Evolutionary conservation across 2,329 filamentous ascomycete genomes (phyloP).

Genomic region (Periconia sp.): DNA sequence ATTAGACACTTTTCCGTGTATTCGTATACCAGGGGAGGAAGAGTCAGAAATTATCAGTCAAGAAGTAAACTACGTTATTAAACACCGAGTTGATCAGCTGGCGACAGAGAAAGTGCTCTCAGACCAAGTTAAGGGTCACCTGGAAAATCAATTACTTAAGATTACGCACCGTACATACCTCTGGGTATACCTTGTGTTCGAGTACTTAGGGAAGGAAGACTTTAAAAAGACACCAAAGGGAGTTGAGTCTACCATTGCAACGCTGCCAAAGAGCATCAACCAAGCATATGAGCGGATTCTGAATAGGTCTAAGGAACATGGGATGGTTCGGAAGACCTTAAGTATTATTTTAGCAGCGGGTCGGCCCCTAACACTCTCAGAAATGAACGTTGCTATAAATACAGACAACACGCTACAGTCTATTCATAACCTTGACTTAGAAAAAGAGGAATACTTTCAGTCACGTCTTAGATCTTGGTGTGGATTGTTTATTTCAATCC

Average conservation of each 20-base stretch:
- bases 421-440: constrained; percentile 10
- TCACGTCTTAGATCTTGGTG: constrained; percentile 13
- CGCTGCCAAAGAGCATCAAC: constrained; percentile 10
- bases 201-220: constrained; percentile 13
- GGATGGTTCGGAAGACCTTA: constrained; percentile 11
- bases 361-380: constrained; percentile 15
- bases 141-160: constrained; percentile 16
- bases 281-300: constrained; percentile 15
- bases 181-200: constrained; percentile 18
- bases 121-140: constrained; percentile 13
- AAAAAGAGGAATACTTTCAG: constrained; percentile 11
- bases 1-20: constrained; percentile 17
- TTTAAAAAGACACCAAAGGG: constrained; percentile 15
- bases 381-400: constrained; percentile 16
- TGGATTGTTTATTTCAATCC: constrained; percentile 14
- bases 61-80: constrained; percentile 24
- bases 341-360: constrained; percentile 13
- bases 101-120: constrained; percentile 17
- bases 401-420: constrained; percentile 6
- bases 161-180: constrained; percentile 16
- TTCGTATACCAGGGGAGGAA: constrained; percentile 27
- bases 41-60: constrained; percentile 24
- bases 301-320: constrained; percentile 12
- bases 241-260: constrained; percentile 9
- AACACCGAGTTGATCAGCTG: constrained; percentile 18